These are phyloP conservation scores for Selaginella moellendorffii DNA, from an alignment of 75 land plant species.

Conservation along the genomic window DNA sequence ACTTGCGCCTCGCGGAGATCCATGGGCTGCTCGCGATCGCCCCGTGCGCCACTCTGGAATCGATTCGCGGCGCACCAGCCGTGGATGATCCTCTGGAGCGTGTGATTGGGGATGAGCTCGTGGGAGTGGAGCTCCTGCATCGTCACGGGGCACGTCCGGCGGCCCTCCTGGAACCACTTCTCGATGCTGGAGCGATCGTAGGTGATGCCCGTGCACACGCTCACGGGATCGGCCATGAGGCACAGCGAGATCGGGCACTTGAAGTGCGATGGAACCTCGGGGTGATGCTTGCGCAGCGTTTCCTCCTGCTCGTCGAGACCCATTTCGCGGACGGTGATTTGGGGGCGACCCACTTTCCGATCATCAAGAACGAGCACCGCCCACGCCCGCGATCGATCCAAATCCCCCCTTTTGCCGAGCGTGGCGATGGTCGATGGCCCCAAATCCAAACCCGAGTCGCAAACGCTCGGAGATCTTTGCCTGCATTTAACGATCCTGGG, in stretches of 20 bases:
- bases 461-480: too few species aligned
- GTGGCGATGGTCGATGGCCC: too few species aligned
- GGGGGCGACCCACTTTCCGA: too few species aligned
- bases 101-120: constrained; percentile 17
- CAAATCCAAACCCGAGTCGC: too few species aligned
- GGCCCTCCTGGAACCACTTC: constrained; percentile 23
- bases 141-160: constrained; percentile 20
- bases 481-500: too few species aligned
- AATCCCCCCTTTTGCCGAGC: too few species aligned
- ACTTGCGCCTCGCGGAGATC: background rate
- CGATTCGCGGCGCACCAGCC: constrained; percentile 12
- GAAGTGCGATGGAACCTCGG: constrained; percentile 18
- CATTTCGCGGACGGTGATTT: too few species aligned
- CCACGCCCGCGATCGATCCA: too few species aligned
- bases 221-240: constrained; percentile 28
- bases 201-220: constrained; percentile 18
- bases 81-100: constrained; percentile 13
- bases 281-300: too few species aligned
- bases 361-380: too few species aligned
- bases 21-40: background rate
- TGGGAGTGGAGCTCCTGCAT: constrained; percentile 18
- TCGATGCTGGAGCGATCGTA: constrained; percentile 26
- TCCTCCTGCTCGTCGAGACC: background rate
- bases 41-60: background rate
- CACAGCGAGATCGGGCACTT: constrained; percentile 22